Evolutionary conservation across 805 yeast species (phyloP).

Genomic region (Starmera dryadoides): DNA sequence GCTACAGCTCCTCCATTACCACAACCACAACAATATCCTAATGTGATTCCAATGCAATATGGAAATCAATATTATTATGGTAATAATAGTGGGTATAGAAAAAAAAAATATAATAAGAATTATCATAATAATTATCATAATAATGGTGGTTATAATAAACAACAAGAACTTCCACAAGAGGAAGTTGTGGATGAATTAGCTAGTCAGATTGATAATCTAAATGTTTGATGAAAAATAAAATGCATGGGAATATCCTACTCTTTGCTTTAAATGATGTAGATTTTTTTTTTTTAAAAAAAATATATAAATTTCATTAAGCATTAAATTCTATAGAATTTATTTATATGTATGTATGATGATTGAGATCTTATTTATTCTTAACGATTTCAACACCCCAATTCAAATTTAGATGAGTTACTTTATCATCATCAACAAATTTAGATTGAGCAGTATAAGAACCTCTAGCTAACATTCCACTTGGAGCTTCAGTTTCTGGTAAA

Average conservation of each 20-base stretch:
- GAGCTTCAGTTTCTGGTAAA: conserved; percentile 75
- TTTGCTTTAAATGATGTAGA: too few relatives aligned
- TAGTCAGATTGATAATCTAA: too few relatives aligned
- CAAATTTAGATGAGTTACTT: conserved; percentile 58
- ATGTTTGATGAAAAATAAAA: too few relatives aligned
- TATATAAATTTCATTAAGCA: too few relatives aligned
- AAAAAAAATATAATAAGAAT: not conserved
- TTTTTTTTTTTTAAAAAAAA: not conserved
- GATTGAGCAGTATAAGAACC: conserved; percentile 78
- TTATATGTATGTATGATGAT: too few relatives aligned
- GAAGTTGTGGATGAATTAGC: too few relatives aligned
- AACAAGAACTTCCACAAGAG: too few relatives aligned
- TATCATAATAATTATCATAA: conserved; percentile 1
- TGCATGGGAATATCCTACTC: too few relatives aligned
- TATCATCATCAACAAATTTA: conserved; percentile 84
- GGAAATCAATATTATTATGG: not conserved
- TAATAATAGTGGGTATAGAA: not conserved
- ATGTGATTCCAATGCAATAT: not conserved
- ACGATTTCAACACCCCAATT: conserved; percentile 86
- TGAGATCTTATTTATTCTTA: conserved; percentile 32
- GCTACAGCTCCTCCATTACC: not conserved
- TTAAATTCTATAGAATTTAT: too few relatives aligned
- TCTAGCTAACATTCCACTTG: conserved; percentile 82
- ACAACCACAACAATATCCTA: conserved; percentile 4
- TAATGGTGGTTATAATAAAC: not conserved